Percentiles rank a stretch among this genome's conserved stretches.
These are phyloP conservation scores for Exobasidium rhododendri DNA, from an alignment of 1,284 basidiomycete species.

Conservation along the genomic window DNA sequence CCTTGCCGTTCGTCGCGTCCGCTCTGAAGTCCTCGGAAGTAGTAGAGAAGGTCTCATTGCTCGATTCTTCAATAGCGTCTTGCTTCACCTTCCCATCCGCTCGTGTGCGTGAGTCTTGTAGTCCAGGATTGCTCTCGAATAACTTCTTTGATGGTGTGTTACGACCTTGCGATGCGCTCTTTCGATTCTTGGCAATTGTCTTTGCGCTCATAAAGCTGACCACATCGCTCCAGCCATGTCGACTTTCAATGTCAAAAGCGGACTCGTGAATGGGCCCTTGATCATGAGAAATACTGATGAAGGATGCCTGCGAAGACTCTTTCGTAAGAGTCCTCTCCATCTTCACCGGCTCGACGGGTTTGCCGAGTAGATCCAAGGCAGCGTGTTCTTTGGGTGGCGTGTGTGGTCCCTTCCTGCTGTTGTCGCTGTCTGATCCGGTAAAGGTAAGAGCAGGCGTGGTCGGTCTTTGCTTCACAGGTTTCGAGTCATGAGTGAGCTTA, in stretches of 20 bases:
- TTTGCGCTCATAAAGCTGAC: constrained; percentile 22
- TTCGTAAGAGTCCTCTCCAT: neutral
- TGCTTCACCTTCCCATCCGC: constrained; percentile 1
- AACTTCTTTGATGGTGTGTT: neutral
- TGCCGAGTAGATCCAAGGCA: neutral
- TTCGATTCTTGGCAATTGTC: neutral
- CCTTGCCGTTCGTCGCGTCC: too few relatives aligned
- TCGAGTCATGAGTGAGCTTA: neutral
- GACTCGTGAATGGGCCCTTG: neutral
- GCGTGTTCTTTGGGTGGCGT: neutral
- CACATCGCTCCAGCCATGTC: constrained; percentile 41
- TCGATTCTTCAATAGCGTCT: neutral
- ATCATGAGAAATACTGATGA: constrained; percentile 13
- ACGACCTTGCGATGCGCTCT: neutral
- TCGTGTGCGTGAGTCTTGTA: neutral
- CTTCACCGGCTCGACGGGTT: neutral
- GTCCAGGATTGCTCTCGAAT: neutral
- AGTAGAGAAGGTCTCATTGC: neutral
- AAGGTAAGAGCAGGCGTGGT: constrained; percentile 4
- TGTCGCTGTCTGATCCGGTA: constrained; percentile 8
- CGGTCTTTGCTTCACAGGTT: neutral
- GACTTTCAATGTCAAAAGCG: constrained; percentile 28
- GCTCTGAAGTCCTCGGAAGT: neutral
- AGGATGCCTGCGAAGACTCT: constrained; percentile 1
- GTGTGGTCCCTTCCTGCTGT: constrained; percentile 5